These are phyloP conservation scores for Fusarium sp. DNA, from an alignment of 2,329 filamentous ascomycete species.

Conservation along the genomic window DNA sequence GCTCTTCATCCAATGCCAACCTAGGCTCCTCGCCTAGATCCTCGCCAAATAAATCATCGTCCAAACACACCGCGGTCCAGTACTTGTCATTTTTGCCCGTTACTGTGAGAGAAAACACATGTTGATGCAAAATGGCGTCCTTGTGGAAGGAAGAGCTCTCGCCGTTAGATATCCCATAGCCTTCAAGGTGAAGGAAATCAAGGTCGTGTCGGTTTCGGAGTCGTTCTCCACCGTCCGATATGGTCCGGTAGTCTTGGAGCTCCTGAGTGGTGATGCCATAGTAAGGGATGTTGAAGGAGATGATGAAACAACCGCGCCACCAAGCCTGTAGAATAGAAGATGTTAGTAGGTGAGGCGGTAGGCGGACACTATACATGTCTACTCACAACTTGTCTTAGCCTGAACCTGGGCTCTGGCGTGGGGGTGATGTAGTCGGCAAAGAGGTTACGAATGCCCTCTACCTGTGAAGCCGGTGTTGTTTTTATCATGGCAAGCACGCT, in stretches of 20 bases:
- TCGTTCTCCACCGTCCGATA: neutral
- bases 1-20: neutral
- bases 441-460: neutral
- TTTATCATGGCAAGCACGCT: neutral
- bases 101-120: neutral
- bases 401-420: neutral
- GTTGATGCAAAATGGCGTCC: neutral
- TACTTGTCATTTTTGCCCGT: neutral
- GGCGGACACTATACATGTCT: too few species aligned
- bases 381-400: neutral
- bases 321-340: neutral
- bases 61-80: neutral
- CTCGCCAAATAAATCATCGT: neutral
- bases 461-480: neutral
- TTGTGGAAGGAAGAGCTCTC: neutral
- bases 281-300: conserved; percentile 19
- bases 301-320: conserved; percentile 3
- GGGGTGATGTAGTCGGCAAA: neutral
- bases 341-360: too few species aligned
- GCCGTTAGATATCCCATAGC: rapidly evolving
- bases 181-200: neutral
- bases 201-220: neutral
- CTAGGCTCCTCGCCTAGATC: neutral
- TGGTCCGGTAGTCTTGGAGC: neutral
- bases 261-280: conserved; percentile 1